These are phyloP conservation scores for Capniomyces stellatus DNA, from an alignment of 371 early-diverging fungal genomes.

Conservation along the genomic window DNA sequence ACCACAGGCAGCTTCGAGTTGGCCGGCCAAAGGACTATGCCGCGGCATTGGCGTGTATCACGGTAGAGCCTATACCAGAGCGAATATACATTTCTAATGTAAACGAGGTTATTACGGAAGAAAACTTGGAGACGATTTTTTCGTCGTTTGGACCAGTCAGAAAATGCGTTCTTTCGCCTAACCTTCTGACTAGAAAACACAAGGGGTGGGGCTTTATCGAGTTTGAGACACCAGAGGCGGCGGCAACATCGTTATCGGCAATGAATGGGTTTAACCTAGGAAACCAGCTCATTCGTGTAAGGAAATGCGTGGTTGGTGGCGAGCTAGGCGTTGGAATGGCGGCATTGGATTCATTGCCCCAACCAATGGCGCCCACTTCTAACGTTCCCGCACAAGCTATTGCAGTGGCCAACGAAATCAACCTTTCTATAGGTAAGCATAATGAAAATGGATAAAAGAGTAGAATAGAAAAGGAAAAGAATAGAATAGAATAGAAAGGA, in stretches of 20 bases:
- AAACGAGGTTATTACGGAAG: constrained; percentile 45
- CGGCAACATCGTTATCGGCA: constrained; percentile 34
- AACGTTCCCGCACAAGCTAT: constrained; percentile 5
- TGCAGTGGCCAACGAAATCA: constrained; percentile 9
- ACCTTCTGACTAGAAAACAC: constrained; percentile 36
- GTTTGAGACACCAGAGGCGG: constrained; percentile 33
- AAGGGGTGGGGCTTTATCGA: constrained; percentile 53
- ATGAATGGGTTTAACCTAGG: constrained; percentile 62
- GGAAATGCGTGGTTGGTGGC: constrained; percentile 52
- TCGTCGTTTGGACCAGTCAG: constrained; percentile 51
- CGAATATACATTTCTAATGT: constrained; percentile 63
- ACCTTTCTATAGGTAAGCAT: too few relatives aligned
- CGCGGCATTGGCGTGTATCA: constrained; percentile 15
- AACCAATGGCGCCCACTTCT: constrained; percentile 5
- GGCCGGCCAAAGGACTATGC: constrained; percentile 46
- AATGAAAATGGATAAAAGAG: constrained; percentile 10
- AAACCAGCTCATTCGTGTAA: constrained; percentile 40
- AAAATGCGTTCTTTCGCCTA: constrained; percentile 31
- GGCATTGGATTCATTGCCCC: constrained; percentile 31
- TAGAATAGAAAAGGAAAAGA: constrained; percentile 3
- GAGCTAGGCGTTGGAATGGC: constrained; percentile 65
- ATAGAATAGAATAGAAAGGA: neutral
- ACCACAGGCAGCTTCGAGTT: constrained; percentile 31
- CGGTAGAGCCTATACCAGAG: constrained; percentile 31
- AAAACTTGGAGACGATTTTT: constrained; percentile 46